These are phyloP conservation scores for Craspedostauros australis DNA, from an alignment of 108 stramenopile genomes.

Conservation along the genomic window DNA sequence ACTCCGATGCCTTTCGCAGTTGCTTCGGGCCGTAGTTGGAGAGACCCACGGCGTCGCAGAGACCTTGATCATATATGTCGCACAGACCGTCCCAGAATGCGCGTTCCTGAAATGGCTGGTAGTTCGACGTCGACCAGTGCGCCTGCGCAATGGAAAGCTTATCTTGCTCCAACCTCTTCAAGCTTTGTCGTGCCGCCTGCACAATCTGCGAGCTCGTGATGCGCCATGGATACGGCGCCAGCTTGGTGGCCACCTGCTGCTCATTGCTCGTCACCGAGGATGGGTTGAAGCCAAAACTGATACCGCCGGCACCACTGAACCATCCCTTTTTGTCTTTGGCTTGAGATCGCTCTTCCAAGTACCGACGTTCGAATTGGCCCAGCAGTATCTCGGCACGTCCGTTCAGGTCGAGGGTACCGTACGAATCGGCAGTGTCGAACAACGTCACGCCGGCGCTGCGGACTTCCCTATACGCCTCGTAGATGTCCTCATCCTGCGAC, in stretches of 20 bases:
- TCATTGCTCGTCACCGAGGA: conserved; percentile 7
- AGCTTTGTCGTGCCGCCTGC: conserved; percentile 52
- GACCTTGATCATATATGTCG: conserved; percentile 69
- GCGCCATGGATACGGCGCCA: conserved; percentile 86
- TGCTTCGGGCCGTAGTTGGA: conserved; percentile 75
- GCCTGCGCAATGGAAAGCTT: conserved; percentile 71
- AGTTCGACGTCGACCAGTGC: conserved; percentile 83
- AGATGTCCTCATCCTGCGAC: conserved; percentile 76
- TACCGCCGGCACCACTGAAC: conserved; percentile 10
- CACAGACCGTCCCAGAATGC: conserved; percentile 80
- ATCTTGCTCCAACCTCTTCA: conserved; percentile 63
- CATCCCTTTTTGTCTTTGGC: neutral
- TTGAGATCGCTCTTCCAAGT: conserved; percentile 33
- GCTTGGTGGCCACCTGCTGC: conserved; percentile 81
- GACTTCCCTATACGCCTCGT: conserved; percentile 53
- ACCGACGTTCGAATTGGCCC: conserved; percentile 72
- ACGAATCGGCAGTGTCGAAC: conserved; percentile 84
- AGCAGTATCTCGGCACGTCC: conserved; percentile 75
- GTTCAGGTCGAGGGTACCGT: conserved; percentile 79
- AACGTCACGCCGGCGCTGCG: conserved; percentile 72
- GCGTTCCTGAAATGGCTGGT: conserved; percentile 72
- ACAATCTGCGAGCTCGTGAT: conserved; percentile 58
- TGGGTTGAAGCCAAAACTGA: neutral
- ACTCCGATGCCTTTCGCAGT: conserved; percentile 36
- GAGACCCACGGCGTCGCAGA: conserved; percentile 78